A percentile compares a stretch with the other conserved stretches of the same genome.
phyloP scores from a whole-genome alignment of 2,329 filamentous ascomycete genomes.

The Eurotiales sp. region DNA sequence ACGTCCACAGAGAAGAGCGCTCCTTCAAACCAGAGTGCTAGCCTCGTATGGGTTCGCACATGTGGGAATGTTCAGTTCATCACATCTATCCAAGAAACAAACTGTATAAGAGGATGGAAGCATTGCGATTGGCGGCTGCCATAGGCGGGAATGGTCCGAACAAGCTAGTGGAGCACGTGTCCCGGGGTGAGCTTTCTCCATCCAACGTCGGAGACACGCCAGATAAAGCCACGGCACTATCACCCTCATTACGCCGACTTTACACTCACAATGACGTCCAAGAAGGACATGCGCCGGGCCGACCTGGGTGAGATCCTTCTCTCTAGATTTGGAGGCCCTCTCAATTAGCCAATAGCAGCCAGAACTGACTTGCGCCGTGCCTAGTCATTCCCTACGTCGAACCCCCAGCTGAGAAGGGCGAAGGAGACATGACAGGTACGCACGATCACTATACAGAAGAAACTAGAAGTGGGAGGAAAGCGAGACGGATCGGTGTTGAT shows the following conservation, averaged over 20 bases:
- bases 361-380: conserved; percentile 17
- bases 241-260: not conserved
- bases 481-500: not conserved
- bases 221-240: too few species aligned
- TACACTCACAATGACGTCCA: conserved; percentile 57
- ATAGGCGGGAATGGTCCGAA: not conserved
- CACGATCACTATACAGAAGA: conserved; percentile 35
- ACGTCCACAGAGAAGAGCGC: too few species aligned
- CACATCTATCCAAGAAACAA: too few species aligned
- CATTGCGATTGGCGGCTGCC: not conserved
- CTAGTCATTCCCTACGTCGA: conserved; percentile 85
- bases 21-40: too few species aligned
- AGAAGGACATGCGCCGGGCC: conserved; percentile 71
- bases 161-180: conserved; percentile 9
- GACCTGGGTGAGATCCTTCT: conserved; percentile 61
- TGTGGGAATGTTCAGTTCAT: too few species aligned
- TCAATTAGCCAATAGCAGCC: not conserved
- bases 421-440: conserved; percentile 68
- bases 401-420: conserved; percentile 61
- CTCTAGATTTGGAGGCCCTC: not conserved
- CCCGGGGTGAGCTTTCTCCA: conserved; percentile 3
- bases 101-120: not conserved
- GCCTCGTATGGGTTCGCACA: too few species aligned
- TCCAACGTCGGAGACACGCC: not conserved
- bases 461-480: not conserved